Base-by-base conservation (phyloP, 257 asterid species). In the Lantana camara region DNA sequence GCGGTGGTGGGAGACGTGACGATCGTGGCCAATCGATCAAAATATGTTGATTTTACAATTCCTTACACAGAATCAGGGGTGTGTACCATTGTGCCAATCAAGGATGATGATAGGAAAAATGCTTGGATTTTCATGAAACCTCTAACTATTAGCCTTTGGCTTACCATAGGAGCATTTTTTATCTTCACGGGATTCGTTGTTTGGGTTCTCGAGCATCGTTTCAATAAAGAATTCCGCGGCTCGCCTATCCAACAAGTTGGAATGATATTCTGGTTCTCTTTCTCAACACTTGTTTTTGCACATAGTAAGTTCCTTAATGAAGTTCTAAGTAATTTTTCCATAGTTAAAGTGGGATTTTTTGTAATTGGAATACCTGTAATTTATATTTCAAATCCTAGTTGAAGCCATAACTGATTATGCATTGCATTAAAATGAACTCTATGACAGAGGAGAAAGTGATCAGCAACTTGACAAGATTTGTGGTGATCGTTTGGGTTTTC, bases 121-220 rank as follows among this genome's bases (percentile, higher is more conserved):
- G 76, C 74, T 15, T 83, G 90, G 90, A 69, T 75, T 23, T 83
- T 83, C 72, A 61, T 80, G 86, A 75, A 73, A 52, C 90, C 90
- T 23, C 66, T 78, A 3, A 73, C 64, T n/a, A 73, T 9, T 3
- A 68, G 66, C 1, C 82, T 80, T 7, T 83, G 86, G 90, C 47
- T 78, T 7, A 75, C 85, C 61, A 73, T 72, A 1, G 84, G 79
- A 61, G 80, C 70, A 8, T 80, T 71, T 42, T 73, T 80, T 15
- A 5, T 83, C 60, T 75, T 73, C 74, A 80, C 60, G 21, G 89
- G 86, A 11, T 53, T 75, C 5, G 84, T 83, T 0, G 77, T 83
- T 14, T 83, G 89, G 89, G 79, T 70, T 51, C 80, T 83, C 7
- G 90, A 83, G 72, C 84, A 83, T 69, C 73, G 77, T 0, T 53